phyloP scores from a whole-genome alignment of 2,329 filamentous ascomycete genomes.

The Plenodomus tracheiphilus region DNA sequence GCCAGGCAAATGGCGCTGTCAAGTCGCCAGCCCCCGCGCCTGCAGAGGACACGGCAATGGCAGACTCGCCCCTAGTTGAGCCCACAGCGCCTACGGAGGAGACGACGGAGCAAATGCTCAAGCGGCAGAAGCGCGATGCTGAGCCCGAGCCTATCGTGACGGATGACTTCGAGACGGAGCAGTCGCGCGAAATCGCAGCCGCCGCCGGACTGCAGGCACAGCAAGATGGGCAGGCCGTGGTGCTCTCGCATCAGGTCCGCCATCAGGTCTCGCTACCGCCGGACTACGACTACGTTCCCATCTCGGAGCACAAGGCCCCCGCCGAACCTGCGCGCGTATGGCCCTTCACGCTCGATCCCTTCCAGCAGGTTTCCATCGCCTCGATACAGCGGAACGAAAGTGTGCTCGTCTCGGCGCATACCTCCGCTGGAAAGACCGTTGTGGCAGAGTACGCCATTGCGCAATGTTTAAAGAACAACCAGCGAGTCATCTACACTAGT shows the following conservation, averaged over 20 bases:
- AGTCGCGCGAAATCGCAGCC: constrained; percentile 85
- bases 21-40: constrained; percentile 52
- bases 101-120: constrained; percentile 51
- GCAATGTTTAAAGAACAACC: constrained; percentile 94
- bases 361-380: constrained; percentile 91
- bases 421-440: constrained; percentile 96
- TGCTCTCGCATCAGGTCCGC: constrained; percentile 95
- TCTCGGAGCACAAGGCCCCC: constrained; percentile 90
- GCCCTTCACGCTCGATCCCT: constrained; percentile 92
- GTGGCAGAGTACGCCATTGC: constrained; percentile 98
- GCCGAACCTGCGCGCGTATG: constrained; percentile 81
- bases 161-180: constrained; percentile 91
- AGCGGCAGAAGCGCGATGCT: constrained; percentile 66
- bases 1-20: constrained; percentile 78
- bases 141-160: constrained; percentile 82
- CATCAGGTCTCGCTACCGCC: constrained; percentile 96
- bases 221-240: constrained; percentile 71
- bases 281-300: constrained; percentile 92
- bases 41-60: constrained; percentile 48
- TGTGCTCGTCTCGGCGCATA: constrained; percentile 95
- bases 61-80: constrained; percentile 43
- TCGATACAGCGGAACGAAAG: constrained; percentile 97
- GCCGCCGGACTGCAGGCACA: constrained; percentile 68
- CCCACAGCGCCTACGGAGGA: constrained; percentile 33
- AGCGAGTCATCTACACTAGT: constrained; percentile 98